Conservation (phyloP, 495 filamentous ascomycete species). For the Aspergillus egyptiacus region DNA sequence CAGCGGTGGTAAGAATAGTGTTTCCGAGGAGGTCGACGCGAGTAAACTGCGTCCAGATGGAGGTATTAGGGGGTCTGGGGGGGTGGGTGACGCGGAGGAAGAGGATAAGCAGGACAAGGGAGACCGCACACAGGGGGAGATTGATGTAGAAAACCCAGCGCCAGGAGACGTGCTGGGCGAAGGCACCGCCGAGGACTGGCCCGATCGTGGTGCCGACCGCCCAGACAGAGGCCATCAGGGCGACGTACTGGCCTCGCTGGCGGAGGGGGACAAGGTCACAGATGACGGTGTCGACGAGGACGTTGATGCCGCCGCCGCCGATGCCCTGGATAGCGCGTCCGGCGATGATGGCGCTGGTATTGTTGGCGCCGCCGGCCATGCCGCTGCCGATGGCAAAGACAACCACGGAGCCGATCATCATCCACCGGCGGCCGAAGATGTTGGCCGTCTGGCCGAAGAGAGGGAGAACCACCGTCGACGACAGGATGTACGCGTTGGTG, state of each 20-base stretch:
- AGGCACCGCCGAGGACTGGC: conserved; percentile 29
- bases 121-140: conserved; percentile 44
- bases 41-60: conserved; percentile 24
- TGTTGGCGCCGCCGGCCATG: conserved; percentile 28
- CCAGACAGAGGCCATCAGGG: conserved; percentile 17
- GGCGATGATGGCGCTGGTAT: conserved; percentile 25
- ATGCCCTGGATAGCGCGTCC: conserved; percentile 31
- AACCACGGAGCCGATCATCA: conserved; percentile 32
- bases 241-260: conserved; percentile 29
- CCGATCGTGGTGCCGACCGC: conserved; percentile 27
- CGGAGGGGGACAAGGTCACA: conserved; percentile 35
- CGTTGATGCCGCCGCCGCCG: conserved; percentile 27
- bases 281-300: conserved; percentile 29
- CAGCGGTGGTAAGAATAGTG: conserved; percentile 40
- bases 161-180: conserved; percentile 10
- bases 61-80: not conserved
- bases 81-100: conserved; percentile 34
- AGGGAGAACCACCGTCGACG: conserved; percentile 36
- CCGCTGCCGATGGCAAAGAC: conserved; percentile 38
- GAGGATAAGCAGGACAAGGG: conserved; percentile 44
- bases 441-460: conserved; percentile 40
- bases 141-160: conserved; percentile 66
- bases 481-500: too few relatives aligned
- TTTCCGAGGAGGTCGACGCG: conserved; percentile 50
- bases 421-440: conserved; percentile 45